These are phyloP conservation scores for Penicillium concentricum DNA, from an alignment of 2,329 filamentous ascomycete species.

Conservation along the genomic window DNA sequence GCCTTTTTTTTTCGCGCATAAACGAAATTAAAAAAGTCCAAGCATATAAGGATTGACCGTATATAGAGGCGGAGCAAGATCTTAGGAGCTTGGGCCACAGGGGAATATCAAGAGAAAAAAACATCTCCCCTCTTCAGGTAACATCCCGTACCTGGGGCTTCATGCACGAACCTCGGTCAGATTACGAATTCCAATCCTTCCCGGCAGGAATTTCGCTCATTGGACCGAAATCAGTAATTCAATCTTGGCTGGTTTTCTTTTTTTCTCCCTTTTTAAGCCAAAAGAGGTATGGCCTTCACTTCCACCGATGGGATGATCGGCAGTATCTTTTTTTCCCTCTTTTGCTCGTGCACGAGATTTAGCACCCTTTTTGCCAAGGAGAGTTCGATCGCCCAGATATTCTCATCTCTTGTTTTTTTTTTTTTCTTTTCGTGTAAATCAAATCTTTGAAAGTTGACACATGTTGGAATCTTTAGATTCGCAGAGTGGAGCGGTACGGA, in stretches of 20 bases:
- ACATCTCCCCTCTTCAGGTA: constrained; percentile 6
- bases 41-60: background rate
- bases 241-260: constrained; percentile 17
- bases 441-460: background rate
- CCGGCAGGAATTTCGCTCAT: constrained; percentile 32
- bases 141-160: constrained; percentile 25
- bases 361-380: constrained; percentile 13
- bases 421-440: background rate
- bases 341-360: constrained; percentile 11
- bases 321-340: constrained; percentile 6
- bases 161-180: constrained; percentile 28
- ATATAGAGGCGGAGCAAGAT: constrained; percentile 29
- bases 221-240: constrained; percentile 25
- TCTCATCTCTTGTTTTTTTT: background rate
- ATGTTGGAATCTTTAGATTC: constrained; percentile 6
- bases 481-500: constrained; percentile 33
- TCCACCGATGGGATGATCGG: constrained; percentile 24
- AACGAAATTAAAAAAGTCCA: constrained; percentile 10
- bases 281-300: constrained; percentile 26
- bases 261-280: constrained; percentile 15
- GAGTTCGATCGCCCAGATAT: constrained; percentile 11
- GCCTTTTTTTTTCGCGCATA: constrained; percentile 11
- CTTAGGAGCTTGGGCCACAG: constrained; percentile 36
- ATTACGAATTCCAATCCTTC: constrained; percentile 27
- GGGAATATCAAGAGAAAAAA: constrained; percentile 5